Conservation (phyloP, 768 basidiomycete species). For the Tricholoma saponaceum region DNA sequence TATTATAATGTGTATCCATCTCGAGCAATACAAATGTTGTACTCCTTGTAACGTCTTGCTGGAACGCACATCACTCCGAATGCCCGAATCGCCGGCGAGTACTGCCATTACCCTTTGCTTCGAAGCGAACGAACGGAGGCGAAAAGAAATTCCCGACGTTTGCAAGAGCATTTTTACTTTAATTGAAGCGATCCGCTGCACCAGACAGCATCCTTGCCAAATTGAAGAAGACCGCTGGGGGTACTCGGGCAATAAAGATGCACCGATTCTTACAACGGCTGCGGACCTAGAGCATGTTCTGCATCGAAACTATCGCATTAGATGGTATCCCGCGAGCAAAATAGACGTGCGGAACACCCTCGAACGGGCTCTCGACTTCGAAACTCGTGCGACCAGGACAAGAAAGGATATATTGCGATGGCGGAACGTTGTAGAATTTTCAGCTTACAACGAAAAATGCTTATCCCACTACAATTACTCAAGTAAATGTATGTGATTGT, state of each 20-base stretch:
- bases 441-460: slow-evolving; percentile 8
- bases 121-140: not conserved
- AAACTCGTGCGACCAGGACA: slow-evolving; percentile 12
- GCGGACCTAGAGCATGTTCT: slow-evolving; percentile 3
- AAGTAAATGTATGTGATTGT: not conserved
- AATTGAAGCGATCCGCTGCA: slow-evolving; percentile 25
- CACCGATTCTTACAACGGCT: not conserved
- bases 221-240: not conserved
- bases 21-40: slow-evolving; percentile 8
- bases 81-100: not conserved
- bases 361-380: slow-evolving; percentile 10
- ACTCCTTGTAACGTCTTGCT: not conserved
- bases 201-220: not conserved
- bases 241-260: slow-evolving; percentile 1
- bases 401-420: slow-evolving; percentile 11
- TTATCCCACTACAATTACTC: not conserved
- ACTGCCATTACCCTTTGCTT: not conserved
- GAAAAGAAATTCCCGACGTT: not conserved
- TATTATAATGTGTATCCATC: slow-evolving; percentile 6
- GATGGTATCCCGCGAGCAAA: slow-evolving; percentile 21
- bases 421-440: slow-evolving; percentile 3
- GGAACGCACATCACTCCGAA: not conserved
- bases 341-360: slow-evolving; percentile 21
- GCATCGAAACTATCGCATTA: slow-evolving; percentile 8
- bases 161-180: slow-evolving; percentile 8